Evolutionary conservation across 495 filamentous ascomycete genomes (phyloP).

Genomic region (Neurospora intermedia): DNA sequence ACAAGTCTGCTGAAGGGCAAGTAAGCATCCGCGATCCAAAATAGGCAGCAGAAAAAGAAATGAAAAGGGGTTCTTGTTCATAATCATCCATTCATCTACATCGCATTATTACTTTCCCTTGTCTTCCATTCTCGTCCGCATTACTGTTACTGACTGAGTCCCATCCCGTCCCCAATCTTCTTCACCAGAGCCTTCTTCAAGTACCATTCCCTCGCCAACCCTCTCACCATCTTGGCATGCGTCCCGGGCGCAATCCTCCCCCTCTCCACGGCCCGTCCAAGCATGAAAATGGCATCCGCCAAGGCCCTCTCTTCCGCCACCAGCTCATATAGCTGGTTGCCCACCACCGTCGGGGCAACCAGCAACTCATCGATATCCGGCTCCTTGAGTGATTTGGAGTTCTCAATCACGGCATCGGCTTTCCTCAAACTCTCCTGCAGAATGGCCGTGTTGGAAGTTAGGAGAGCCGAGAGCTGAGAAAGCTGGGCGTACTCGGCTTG

Average conservation of each 20-base stretch:
- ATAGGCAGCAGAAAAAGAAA: background rate
- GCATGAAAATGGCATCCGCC: conserved; percentile 73
- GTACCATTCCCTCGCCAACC: conserved; percentile 79
- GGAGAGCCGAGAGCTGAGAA: conserved; percentile 51
- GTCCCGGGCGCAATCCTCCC: conserved; percentile 70
- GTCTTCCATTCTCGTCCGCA: background rate
- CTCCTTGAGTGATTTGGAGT: conserved; percentile 40
- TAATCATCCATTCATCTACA: background rate
- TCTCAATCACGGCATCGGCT: conserved; percentile 68
- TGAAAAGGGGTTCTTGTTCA: background rate
- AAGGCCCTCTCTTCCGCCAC: conserved; percentile 78
- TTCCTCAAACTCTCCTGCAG: conserved; percentile 64
- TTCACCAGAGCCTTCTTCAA: conserved; percentile 77
- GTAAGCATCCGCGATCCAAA: background rate
- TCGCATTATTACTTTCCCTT: background rate
- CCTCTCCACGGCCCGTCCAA: conserved; percentile 70
- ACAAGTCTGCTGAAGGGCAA: background rate
- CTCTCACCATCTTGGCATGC: conserved; percentile 76
- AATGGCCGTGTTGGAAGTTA: conserved; percentile 66
- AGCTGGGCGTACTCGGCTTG: conserved; percentile 63
- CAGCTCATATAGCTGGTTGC: conserved; percentile 79
- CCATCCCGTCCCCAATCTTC: conserved; percentile 86
- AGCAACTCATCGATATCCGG: conserved; percentile 73
- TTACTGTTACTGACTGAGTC: conserved; percentile 18
- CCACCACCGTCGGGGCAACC: conserved; percentile 88